Base-by-base conservation (phyloP, 129 eudicot species). In the Heracleum sosnowskyi region DNA sequence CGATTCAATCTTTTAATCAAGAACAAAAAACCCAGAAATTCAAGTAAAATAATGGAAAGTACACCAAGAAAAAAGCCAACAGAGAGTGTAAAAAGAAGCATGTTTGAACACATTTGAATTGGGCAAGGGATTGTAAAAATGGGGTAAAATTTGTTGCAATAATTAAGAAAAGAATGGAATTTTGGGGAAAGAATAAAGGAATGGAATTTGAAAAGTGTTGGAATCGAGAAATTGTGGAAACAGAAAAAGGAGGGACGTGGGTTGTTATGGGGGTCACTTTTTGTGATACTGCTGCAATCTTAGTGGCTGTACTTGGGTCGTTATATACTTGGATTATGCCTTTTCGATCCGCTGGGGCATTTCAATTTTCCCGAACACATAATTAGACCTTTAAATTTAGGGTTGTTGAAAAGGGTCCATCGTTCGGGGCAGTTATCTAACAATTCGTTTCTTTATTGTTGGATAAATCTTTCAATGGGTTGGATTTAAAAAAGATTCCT, bases 61-160 rank as follows among this genome's bases (percentile, higher is more conserved):
- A 81, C 90, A 73, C 97, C 97, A 63, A 87, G 34, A 45, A 89
- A 75, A 66, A 89, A 89, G 44, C 86, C 90, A n/a, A 83, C 11
- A 17, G 86, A 72, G 85, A 91, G 73, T 35, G 89, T 77, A 72
- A 90, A 57, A 64, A 80, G 74, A 87, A 86, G 74, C 85, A 82
- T 77, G 22, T 9, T 53, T 0, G 63, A 20, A 17, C 55, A 47
- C 55, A 47, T 47, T 49, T 0, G 57, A 44, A 49, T 4, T 5
- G 55, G 18, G 22, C 18, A 18, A 0, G 8, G 22, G 22, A 47
- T 16, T 13, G 4, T 44, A 11, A 10, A 4, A 44, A 44, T 44
- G 17, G 57, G 57, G n/a, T 47, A 47, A 22, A 16, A 16, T 47
- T 47, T 47, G 53, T 47, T 11, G 7, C 1, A 46, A 46, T 47